A percentile compares a stretch with the other conserved stretches of the same genome.
Conservation (phyloP, 371 early-diverging fungal species). For the Saksenaea oblongispora region DNA sequence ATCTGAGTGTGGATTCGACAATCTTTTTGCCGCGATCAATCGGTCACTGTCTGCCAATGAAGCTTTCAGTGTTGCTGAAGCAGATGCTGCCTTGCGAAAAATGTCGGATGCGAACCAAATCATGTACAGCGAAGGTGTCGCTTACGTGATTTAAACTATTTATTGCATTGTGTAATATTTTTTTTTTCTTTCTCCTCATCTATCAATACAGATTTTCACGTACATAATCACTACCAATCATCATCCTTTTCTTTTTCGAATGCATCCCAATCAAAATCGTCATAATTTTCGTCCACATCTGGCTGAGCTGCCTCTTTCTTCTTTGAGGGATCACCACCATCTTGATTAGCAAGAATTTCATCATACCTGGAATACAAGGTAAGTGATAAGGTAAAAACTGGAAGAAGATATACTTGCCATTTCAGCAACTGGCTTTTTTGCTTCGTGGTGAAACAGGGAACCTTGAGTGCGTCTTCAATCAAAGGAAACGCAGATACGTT, state of each 20-base stretch:
- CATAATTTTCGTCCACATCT: constrained; percentile 26
- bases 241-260: constrained; percentile 29
- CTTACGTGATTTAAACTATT: constrained; percentile 61
- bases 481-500: constrained; percentile 27
- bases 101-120: constrained; percentile 72
- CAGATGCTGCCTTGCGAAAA: constrained; percentile 21
- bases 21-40: constrained; percentile 48
- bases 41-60: constrained; percentile 20
- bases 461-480: constrained; percentile 43
- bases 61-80: constrained; percentile 27
- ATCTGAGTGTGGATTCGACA: constrained; percentile 39
- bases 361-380: constrained; percentile 19
- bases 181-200: not conserved
- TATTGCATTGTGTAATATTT: constrained; percentile 6
- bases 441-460: constrained; percentile 43
- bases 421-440: constrained; percentile 39
- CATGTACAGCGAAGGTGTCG: constrained; percentile 67
- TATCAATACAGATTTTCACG: constrained; percentile 1
- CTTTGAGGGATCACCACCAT: constrained; percentile 5
- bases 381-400: not conserved
- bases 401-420: constrained; percentile 18
- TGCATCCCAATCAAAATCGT: constrained; percentile 44
- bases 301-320: not conserved
- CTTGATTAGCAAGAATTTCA: constrained; percentile 37
- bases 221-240: constrained; percentile 1